A percentile compares a stretch with the other conserved stretches of the same genome.
These are phyloP conservation scores for Lentinula detonsa DNA, from an alignment of 768 basidiomycete genomes.

Conservation along the genomic window DNA sequence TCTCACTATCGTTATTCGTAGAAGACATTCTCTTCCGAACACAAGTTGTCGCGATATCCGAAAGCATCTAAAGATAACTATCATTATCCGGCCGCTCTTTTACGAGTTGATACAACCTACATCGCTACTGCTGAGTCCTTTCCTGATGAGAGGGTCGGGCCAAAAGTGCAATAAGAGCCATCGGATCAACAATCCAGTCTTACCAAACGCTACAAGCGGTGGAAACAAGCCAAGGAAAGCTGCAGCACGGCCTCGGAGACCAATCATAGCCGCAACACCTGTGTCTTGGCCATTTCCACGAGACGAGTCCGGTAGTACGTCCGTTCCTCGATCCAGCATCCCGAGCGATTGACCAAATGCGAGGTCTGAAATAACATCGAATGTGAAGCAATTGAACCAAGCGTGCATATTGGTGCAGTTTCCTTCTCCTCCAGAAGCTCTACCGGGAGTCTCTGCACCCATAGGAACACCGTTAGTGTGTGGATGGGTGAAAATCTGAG, in stretches of 20 bases:
- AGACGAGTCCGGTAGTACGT: not conserved
- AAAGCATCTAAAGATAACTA: not conserved
- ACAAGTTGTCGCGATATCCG: not conserved
- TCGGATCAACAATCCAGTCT: not conserved
- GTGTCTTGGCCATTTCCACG: not conserved
- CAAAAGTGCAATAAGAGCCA: not conserved
- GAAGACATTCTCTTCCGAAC: not conserved
- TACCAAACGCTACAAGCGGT: not conserved
- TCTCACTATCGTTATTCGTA: not conserved
- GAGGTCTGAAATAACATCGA: conserved; percentile 3
- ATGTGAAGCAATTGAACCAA: conserved; percentile 5
- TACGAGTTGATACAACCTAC: not conserved
- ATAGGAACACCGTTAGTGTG: not conserved
- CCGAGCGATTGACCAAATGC: conserved; percentile 4
- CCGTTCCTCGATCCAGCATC: conserved; percentile 4
- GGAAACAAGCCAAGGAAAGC: conserved; percentile 3
- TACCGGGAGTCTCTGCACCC: not conserved
- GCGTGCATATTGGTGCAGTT: not conserved
- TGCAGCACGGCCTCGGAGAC: not conserved
- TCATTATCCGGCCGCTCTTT: not conserved
- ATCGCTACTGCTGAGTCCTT: conserved; percentile 1
- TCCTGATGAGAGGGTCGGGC: conserved; percentile 1
- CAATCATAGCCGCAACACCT: conserved; percentile 3
- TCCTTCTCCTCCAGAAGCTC: not conserved
- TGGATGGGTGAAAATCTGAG: not conserved